Conservation (phyloP, 208 protist species). For the Strigomonas culicis region DNA sequence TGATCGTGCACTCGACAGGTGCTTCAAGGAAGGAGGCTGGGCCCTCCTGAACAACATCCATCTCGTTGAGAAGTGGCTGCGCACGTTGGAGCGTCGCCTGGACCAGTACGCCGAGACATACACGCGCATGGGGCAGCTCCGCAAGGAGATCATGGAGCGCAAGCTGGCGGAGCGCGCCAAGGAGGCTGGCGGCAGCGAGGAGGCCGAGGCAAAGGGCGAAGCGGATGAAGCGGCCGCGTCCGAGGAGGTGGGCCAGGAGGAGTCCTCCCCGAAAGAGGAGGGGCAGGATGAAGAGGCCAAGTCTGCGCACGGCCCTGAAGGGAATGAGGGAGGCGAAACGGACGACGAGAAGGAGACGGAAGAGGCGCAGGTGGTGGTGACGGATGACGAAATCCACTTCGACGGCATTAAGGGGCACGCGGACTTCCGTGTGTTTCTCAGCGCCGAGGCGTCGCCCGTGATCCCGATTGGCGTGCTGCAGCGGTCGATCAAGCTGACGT, state of each 20-base stretch:
- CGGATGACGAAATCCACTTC: constrained; percentile 89
- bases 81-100: constrained; percentile 95
- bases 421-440: constrained; percentile 97
- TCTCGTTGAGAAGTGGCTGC: constrained; percentile 96
- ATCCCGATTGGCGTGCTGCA: constrained; percentile 98
- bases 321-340: constrained; percentile 13
- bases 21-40: constrained; percentile 94
- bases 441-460: constrained; percentile 94
- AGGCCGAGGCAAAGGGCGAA: constrained; percentile 11
- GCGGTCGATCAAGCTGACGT: constrained; percentile 98
- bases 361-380: constrained; percentile 49
- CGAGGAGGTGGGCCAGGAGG: constrained; percentile 14
- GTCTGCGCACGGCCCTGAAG: constrained; percentile 19
- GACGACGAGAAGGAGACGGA: constrained; percentile 18
- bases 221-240: constrained; percentile 2
- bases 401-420: constrained; percentile 90
- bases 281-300: constrained; percentile 17
- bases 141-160: constrained; percentile 81
- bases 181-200: constrained; percentile 13
- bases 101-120: constrained; percentile 92
- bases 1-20: constrained; percentile 93
- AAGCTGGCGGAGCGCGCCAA: constrained; percentile 54
- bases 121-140: constrained; percentile 85
- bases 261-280: constrained; percentile 14
- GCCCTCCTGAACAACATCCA: constrained; percentile 99